Evolutionary conservation across 2,329 filamentous ascomycete species (phyloP), one percentile per base, ranked within the genome.

Genomic region (Knufia fluminis): DNA sequence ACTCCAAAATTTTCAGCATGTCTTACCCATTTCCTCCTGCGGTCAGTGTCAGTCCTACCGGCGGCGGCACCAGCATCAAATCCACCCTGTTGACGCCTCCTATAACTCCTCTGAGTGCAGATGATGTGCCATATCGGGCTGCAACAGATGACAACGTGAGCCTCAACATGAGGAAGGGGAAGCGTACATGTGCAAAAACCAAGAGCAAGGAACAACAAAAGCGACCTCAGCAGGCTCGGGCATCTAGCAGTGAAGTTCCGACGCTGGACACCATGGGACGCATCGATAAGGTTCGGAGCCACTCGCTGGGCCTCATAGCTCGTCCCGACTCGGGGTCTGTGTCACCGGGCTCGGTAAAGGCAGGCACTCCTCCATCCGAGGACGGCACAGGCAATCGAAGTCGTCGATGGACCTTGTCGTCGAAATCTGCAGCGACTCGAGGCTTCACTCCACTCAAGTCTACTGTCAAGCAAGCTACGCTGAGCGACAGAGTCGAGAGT

Each of bases 351-450:
- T 36, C 33, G n/a, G 23, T 43, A 12, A n/a, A 26, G 6, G n/a
- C n/a, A 20, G 8, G 14, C 12, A 43, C 20, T n/a, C 14, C 40
- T 26, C 14, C 10, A n/a, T 6, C 9, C 9, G 17, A 20, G 12
- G 26, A 16, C 6, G 12, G 6, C 3, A 12, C 3, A 4, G 32
- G 8, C 8, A 28, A 10, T 3, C 20, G 46, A 44, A 19, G 36
- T 45, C 33, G 55, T 17, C 39, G 54, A 48, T 57, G 57, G 57
- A 57, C 57, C 31, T 36, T 57, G 12, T 33, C 56, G 23, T 53
- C 53, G 14, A 58, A 58, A 45, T 52, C 54, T 6, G 19, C 32
- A 10, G 39, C 56, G 14, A 57, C 56, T n/a, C 43, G 51, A 38
- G 54, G 49, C 43, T 53, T 33, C 51, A 54, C 12, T 49, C 49